Evolutionary conservation across 1,284 basidiomycete species (phyloP), one percentile per base, ranked within the genome.

Genomic region (Paramarasmius palmivorus): DNA sequence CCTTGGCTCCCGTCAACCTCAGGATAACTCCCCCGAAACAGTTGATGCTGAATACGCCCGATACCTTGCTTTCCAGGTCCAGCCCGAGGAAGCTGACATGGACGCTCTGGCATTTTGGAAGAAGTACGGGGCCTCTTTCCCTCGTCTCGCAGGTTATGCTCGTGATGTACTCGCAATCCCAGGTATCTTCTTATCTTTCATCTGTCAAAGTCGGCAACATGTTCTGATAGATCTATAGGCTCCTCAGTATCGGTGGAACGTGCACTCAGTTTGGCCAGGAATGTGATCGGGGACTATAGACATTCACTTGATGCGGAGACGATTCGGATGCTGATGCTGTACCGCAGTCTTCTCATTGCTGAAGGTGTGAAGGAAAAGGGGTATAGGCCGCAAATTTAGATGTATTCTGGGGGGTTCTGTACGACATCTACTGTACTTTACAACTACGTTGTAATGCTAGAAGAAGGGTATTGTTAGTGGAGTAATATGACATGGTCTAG

Each of bases 241-340:
- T 35, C 47, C 29, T 49, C 47, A 7, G 47, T 49, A 8, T 14
- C 3, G 7, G 47, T 49, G 9, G 47, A 49, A 23, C 47, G 23
- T 12, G 29, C 22, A n/a, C 47, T 49, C 14, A 49, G 47, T 23
- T 7, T 37, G 14, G 47, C 15, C 5, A 49, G 23, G 34, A 23
- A 49, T 19, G 32, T 49, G 19, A 49, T 49, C 20, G 47, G 35
- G 5, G 4, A 19, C 8, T n/a, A 49, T 10, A 14, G 34, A 19
- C 47, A 49, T 22, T 49, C 35, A 3, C 35, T 49, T 12, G 19
- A 34, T 35, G 8, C 47, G 7, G 32, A 49, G 12, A 49, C 47
- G 7, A 49, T 23, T 7, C 35, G 34, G 5, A 37, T 36, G 35
- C n/a, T 49, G 20, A 49, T 49, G 47, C n/a, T 49, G 14, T 23